These are phyloP conservation scores for Zoysia japonica DNA, from an alignment of 176 grass and related monocot species.

Conservation along the genomic window DNA sequence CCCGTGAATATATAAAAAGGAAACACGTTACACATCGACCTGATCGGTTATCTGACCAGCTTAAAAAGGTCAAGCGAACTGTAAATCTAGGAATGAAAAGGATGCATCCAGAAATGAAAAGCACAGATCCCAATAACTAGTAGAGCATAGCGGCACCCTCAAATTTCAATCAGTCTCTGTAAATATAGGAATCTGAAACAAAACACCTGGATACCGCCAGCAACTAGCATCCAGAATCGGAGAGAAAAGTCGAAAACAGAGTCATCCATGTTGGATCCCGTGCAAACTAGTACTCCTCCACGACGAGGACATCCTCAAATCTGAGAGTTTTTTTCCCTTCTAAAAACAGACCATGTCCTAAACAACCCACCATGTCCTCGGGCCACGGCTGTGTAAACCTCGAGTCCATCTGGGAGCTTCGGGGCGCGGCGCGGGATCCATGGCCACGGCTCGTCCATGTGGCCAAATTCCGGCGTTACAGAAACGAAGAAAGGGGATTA, in stretches of 20 bases:
- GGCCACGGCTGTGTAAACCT: conserved; percentile 42
- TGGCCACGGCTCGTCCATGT: conserved; percentile 1
- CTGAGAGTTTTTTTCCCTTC: too few species aligned
- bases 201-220: too few species aligned
- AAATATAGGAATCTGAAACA: too few species aligned
- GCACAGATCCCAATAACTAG: too few species aligned
- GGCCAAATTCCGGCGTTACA: neutral
- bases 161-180: too few species aligned
- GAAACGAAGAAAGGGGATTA: neutral
- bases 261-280: too few species aligned
- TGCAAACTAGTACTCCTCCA: too few species aligned
- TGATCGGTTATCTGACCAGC: neutral
- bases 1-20: neutral
- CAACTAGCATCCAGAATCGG: too few species aligned
- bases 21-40: neutral
- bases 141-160: too few species aligned
- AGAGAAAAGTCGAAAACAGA: too few species aligned
- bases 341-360: neutral
- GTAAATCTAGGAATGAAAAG: neutral
- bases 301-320: too few species aligned
- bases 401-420: conserved; percentile 44
- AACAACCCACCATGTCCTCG: conserved; percentile 10
- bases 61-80: neutral
- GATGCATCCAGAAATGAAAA: too few species aligned
- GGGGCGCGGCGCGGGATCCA: neutral